Percentiles rank a stretch among this genome's conserved stretches.
Evolutionary conservation across 495 filamentous ascomycete genomes (phyloP).

Genomic region (Penicillium chermesinum): DNA sequence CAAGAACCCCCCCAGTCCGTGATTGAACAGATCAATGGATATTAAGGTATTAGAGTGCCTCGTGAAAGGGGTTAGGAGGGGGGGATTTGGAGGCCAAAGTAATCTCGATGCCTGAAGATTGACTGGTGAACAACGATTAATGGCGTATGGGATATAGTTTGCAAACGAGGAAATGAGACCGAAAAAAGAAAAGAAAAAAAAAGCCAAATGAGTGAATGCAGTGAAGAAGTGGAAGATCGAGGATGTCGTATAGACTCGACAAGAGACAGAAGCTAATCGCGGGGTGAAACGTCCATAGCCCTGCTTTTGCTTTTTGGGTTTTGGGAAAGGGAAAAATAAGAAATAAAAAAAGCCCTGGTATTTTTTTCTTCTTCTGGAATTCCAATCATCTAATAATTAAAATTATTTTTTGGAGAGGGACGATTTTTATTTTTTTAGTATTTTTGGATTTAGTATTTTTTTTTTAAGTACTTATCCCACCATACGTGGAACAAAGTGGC

Average conservation of each 20-base stretch:
- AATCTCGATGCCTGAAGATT: too few relatives aligned
- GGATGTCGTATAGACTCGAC: conserved; percentile 22
- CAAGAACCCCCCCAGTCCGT: conserved; percentile 1
- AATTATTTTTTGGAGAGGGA: conserved; percentile 7
- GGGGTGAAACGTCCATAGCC: conserved; percentile 34
- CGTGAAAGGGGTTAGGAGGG: conserved; percentile 16
- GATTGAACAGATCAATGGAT: conserved; percentile 25
- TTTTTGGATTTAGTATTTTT: conserved; percentile 5
- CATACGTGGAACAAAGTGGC: conserved; percentile 28
- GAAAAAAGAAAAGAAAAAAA: conserved; percentile 21
- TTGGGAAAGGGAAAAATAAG: too few relatives aligned
- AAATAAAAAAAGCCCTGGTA: too few relatives aligned
- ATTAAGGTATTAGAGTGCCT: conserved; percentile 25
- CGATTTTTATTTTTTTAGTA: not conserved
- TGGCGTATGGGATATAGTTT: not conserved
- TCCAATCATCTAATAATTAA: conserved; percentile 14
- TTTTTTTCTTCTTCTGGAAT: conserved; percentile 12
- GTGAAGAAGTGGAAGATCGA: conserved; percentile 9
- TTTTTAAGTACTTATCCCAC: conserved; percentile 15
- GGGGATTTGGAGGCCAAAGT: not conserved
- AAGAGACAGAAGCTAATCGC: conserved; percentile 32
- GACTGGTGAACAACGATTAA: not conserved
- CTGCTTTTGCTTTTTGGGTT: conserved; percentile 15
- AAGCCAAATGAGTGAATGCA: conserved; percentile 29
- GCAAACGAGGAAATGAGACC: conserved; percentile 6